A percentile compares a stretch with the other conserved stretches of the same genome.
These are phyloP conservation scores for Candida yuanshanica DNA, from an alignment of 805 yeast species.

Conservation along the genomic window DNA sequence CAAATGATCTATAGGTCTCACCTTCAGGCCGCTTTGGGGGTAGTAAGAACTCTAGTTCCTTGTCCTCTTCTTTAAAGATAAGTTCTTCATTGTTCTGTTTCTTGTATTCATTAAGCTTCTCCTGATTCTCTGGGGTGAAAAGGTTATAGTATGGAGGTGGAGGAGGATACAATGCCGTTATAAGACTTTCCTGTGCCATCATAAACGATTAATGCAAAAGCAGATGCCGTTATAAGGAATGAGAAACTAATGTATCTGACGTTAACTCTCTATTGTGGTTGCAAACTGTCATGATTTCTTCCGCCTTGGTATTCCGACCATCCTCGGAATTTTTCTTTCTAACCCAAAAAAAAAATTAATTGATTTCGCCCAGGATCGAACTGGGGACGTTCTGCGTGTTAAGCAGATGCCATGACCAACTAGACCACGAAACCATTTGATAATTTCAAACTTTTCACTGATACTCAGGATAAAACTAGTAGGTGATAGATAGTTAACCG, in stretches of 20 bases:
- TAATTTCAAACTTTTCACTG: neutral
- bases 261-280: too few species aligned
- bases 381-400: slow-evolving; percentile 99
- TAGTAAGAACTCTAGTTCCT: slow-evolving; percentile 48
- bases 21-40: slow-evolving; percentile 65
- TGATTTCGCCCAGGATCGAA: slow-evolving; percentile 99
- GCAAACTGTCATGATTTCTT: too few species aligned
- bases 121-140: slow-evolving; percentile 67
- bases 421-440: slow-evolving; percentile 89
- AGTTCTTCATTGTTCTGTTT: slow-evolving; percentile 26
- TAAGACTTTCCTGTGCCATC: slow-evolving; percentile 22
- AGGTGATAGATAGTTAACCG: too few species aligned
- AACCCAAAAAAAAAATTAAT: slow-evolving; percentile 8
- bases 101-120: slow-evolving; percentile 29
- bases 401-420: slow-evolving; percentile 99
- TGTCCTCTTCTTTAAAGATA: slow-evolving; percentile 30
- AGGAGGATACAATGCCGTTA: slow-evolving; percentile 83
- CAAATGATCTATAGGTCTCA: slow-evolving; percentile 76
- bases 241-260: too few species aligned
- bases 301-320: neutral
- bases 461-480: too few species aligned
- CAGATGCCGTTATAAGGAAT: too few species aligned
- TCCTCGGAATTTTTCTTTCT: neutral
- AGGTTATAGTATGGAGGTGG: slow-evolving; percentile 81
- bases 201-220: too few species aligned